A percentile compares a stretch with the other conserved stretches of the same genome.
phyloP scores from a whole-genome alignment of 768 basidiomycete genomes.

The Boletus tomentosulus region DNA sequence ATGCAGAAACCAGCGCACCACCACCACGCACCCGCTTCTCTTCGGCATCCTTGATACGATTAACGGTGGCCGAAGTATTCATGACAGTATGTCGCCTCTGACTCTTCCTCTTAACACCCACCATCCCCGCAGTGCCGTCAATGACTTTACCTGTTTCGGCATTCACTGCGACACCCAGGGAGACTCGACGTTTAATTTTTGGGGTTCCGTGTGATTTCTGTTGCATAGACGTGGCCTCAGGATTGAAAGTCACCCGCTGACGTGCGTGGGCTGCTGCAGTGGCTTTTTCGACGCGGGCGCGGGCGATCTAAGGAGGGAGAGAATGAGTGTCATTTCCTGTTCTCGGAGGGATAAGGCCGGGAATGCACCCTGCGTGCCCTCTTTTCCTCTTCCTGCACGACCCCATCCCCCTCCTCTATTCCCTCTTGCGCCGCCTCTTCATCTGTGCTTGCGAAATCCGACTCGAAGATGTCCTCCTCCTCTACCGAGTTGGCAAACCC shows the following conservation, averaged over 20 bases:
- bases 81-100: constrained; percentile 64
- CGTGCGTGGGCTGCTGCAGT: constrained; percentile 65
- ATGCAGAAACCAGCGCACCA: background rate
- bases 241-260: constrained; percentile 65
- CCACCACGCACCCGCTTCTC: constrained; percentile 49
- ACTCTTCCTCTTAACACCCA: constrained; percentile 46
- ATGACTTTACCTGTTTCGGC: constrained; percentile 61
- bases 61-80: constrained; percentile 64
- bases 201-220: constrained; percentile 21
- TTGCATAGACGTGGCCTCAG: constrained; percentile 36
- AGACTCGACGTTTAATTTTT: constrained; percentile 45
- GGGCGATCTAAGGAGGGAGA: constrained; percentile 40
- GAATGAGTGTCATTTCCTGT: background rate
- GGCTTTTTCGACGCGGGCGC: constrained; percentile 54
- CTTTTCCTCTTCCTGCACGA: constrained; percentile 58
- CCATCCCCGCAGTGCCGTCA: constrained; percentile 23
- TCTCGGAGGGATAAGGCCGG: background rate
- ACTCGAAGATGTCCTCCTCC: constrained; percentile 78
- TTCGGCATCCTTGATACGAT: constrained; percentile 59
- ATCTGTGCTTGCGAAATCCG: constrained; percentile 84
- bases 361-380: constrained; percentile 29
- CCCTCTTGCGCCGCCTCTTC: constrained; percentile 55
- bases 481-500: constrained; percentile 38
- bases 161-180: constrained; percentile 51
- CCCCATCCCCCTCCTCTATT: constrained; percentile 52